Percentiles rank a stretch among this genome's conserved stretches.
phyloP scores from a whole-genome alignment of 306 rosid genomes.

The Comarum palustre region DNA sequence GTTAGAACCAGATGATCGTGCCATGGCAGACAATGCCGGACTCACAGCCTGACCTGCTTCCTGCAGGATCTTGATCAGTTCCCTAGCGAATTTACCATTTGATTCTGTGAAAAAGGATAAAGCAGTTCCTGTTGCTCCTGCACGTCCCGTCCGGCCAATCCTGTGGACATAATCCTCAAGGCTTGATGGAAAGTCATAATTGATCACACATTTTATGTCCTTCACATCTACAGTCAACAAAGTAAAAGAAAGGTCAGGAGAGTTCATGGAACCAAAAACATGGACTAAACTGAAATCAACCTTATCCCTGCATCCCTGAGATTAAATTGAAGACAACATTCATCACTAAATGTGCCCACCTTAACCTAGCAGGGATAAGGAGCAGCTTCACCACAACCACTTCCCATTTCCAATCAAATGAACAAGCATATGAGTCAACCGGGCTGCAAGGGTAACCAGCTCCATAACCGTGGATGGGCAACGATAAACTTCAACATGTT shows the following conservation, averaged over 20 bases:
- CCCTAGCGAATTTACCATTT: constrained; percentile 67
- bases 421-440: constrained; percentile 94
- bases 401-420: constrained; percentile 59
- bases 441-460: constrained; percentile 87
- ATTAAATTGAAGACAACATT: constrained; percentile 84
- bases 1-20: constrained; percentile 59
- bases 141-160: constrained; percentile 97
- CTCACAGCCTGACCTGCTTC: constrained; percentile 77
- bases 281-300: constrained; percentile 66
- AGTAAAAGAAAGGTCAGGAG: constrained; percentile 22
- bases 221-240: constrained; percentile 78
- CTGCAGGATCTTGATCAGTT: constrained; percentile 70
- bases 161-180: constrained; percentile 95
- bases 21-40: constrained; percentile 58
- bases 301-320: constrained; percentile 91
- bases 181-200: constrained; percentile 90
- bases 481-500: constrained; percentile 43
- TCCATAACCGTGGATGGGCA: constrained; percentile 97
- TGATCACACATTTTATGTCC: constrained; percentile 91
- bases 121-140: constrained; percentile 95
- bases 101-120: constrained; percentile 74
- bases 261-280: constrained; percentile 17
- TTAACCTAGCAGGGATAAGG: constrained; percentile 97
- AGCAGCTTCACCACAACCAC: constrained; percentile 84
- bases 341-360: constrained; percentile 98